These are phyloP conservation scores for Chalciporus piperatus DNA, from an alignment of 768 basidiomycete species.

Conservation along the genomic window DNA sequence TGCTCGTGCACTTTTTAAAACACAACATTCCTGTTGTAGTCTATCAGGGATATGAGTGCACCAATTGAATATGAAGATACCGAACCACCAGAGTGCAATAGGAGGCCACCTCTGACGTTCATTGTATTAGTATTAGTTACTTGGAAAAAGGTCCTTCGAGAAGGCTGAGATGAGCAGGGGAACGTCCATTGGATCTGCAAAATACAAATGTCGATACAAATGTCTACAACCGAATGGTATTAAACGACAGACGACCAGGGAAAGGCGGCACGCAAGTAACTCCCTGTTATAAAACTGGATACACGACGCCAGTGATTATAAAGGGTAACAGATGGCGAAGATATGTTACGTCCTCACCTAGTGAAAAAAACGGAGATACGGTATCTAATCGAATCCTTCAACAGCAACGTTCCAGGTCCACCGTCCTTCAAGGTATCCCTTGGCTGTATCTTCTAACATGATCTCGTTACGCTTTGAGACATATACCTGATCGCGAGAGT, in stretches of 20 bases:
- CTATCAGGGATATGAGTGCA: too few species aligned
- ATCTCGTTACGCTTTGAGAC: slow-evolving; percentile 98
- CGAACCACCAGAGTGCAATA: too few species aligned
- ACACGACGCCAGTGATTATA: not conserved
- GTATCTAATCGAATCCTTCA: slow-evolving; percentile 61
- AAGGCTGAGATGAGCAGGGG: too few species aligned
- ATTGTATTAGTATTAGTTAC: too few species aligned
- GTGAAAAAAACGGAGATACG: not conserved
- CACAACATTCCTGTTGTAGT: too few species aligned
- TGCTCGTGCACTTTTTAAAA: too few species aligned
- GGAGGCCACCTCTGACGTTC: too few species aligned
- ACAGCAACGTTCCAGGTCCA: slow-evolving; percentile 80
- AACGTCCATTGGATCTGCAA: too few species aligned
- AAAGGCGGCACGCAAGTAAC: not conserved
- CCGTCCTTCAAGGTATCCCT: slow-evolving; percentile 80
- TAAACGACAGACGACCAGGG: not conserved
- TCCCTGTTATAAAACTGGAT: not conserved
- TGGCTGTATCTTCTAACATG: slow-evolving; percentile 90
- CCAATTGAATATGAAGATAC: too few species aligned
- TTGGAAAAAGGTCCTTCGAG: too few species aligned
- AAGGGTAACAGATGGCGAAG: too few species aligned
- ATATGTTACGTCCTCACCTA: not conserved
- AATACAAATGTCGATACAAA: too few species aligned
- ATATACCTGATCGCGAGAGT: slow-evolving; percentile 55
- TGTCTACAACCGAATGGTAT: slow-evolving; percentile 9